Conservation (phyloP, 1,139 yeast genomes). For the Torulaspora globosa region DNA sequence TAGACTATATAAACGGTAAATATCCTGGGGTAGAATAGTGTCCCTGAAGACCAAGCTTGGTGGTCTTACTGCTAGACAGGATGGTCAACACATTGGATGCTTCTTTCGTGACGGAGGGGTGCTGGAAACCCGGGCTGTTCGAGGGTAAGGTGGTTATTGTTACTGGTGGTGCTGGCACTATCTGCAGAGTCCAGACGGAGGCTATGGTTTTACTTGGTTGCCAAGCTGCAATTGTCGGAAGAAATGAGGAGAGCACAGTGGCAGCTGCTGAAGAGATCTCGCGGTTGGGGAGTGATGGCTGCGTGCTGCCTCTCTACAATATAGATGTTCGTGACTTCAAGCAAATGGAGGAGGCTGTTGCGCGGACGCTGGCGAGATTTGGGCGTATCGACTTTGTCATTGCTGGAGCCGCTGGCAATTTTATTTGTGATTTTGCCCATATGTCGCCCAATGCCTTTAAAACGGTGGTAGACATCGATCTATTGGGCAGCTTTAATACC, state of each 20-base stretch:
- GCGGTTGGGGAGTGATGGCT: slow-evolving; percentile 51
- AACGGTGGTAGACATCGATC: slow-evolving; percentile 77
- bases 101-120: slow-evolving; percentile 29
- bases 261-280: slow-evolving; percentile 64
- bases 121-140: slow-evolving; percentile 58
- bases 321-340: slow-evolving; percentile 72
- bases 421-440: slow-evolving; percentile 71
- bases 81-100: slow-evolving; percentile 32
- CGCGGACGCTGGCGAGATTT: slow-evolving; percentile 55
- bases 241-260: slow-evolving; percentile 61
- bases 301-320: slow-evolving; percentile 64
- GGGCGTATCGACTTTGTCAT: slow-evolving; percentile 74
- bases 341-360: slow-evolving; percentile 58
- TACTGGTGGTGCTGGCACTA: slow-evolving; percentile 94
- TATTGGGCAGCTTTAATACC: slow-evolving; percentile 82
- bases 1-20: background rate
- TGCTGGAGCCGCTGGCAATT: slow-evolving; percentile 96
- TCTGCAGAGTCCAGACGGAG: slow-evolving; percentile 81
- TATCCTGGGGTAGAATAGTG: background rate
- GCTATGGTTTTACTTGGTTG: slow-evolving; percentile 81
- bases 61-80: background rate
- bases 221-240: slow-evolving; percentile 77
- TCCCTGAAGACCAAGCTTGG: background rate
- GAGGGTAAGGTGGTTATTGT: slow-evolving; percentile 81
- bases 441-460: slow-evolving; percentile 82